Percentiles rank a stretch among this genome's conserved stretches.
Conservation (phyloP, 345 rosid species). For the Murraya paniculata region DNA sequence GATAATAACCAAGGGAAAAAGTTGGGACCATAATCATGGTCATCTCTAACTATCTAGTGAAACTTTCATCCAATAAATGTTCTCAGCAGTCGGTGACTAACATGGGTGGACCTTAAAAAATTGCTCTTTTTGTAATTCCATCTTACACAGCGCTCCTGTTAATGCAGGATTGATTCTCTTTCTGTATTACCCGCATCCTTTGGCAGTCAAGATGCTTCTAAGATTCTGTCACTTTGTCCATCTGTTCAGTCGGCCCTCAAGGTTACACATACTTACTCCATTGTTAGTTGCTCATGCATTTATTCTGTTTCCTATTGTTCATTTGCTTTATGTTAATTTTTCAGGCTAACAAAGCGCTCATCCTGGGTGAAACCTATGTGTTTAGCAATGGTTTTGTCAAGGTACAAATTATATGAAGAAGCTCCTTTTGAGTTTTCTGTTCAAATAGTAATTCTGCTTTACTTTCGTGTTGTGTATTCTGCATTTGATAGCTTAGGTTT, state of each 20-base stretch:
- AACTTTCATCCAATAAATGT: neutral
- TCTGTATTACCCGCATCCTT: slow-evolving; percentile 75
- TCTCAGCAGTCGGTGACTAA: neutral
- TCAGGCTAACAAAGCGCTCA: slow-evolving; percentile 71
- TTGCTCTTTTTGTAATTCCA: slow-evolving; percentile 2
- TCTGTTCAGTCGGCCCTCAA: slow-evolving; percentile 70
- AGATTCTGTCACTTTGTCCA: slow-evolving; percentile 68
- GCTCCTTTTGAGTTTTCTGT: neutral
- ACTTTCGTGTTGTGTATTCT: neutral
- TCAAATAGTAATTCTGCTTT: neutral
- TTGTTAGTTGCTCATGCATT: neutral
- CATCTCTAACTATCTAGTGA: no score
- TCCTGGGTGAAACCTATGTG: slow-evolving; percentile 67
- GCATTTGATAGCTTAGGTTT: neutral
- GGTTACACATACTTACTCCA: slow-evolving; percentile 39
- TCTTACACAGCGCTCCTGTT: slow-evolving; percentile 3
- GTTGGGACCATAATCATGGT: neutral
- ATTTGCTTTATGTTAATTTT: slow-evolving; percentile 18
- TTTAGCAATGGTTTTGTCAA: slow-evolving; percentile 78
- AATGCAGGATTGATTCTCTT: slow-evolving; percentile 87
- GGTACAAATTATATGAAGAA: slow-evolving; percentile 38
- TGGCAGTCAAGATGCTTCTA: slow-evolving; percentile 70
- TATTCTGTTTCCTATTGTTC: slow-evolving; percentile 12
- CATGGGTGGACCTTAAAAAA: neutral
- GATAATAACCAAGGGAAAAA: neutral